phyloP scores from a whole-genome alignment of 176 grass and related monocot genomes.

The Panicum miliaceum region DNA sequence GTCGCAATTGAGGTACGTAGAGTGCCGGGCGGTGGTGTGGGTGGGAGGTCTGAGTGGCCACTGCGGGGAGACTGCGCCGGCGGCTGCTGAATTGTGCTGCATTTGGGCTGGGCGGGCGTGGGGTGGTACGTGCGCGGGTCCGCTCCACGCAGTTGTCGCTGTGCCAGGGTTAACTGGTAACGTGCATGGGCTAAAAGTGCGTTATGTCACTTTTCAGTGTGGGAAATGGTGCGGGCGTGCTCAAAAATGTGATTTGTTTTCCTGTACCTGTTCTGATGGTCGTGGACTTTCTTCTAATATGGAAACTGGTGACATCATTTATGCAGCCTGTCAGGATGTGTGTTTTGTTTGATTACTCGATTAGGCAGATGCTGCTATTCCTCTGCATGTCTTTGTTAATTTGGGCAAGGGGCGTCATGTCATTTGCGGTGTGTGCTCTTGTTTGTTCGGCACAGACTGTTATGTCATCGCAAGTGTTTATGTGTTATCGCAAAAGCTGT shows the following conservation, averaged over 20 bases:
- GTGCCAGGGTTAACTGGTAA: neutral
- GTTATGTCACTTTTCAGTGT: neutral
- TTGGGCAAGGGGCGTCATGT: neutral
- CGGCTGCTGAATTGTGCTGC: slow-evolving; percentile 43
- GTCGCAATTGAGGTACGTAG: slow-evolving; percentile 34
- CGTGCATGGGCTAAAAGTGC: slow-evolving; percentile 31
- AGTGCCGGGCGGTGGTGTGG: neutral
- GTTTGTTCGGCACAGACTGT: slow-evolving; percentile 1
- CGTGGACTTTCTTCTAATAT: slow-evolving; percentile 5
- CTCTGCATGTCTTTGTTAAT: neutral
- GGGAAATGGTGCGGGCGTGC: slow-evolving; percentile 27
- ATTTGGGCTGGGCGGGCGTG: slow-evolving; percentile 24
- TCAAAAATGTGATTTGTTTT: slow-evolving; percentile 37
- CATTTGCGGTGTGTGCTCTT: neutral
- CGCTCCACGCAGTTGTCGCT: neutral
- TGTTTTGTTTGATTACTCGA: neutral
- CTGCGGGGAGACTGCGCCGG: neutral
- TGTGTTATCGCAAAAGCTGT: neutral
- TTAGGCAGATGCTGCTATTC: neutral
- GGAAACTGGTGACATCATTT: slow-evolving; percentile 6
- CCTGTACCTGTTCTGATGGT: neutral
- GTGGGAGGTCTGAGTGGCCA: slow-evolving; percentile 23
- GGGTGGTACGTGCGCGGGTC: neutral
- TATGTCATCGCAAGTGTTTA: neutral
- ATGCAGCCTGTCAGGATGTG: neutral